These are phyloP conservation scores for Blastobotrys indianensis DNA, from an alignment of 1,139 yeast species.

Conservation along the genomic window DNA sequence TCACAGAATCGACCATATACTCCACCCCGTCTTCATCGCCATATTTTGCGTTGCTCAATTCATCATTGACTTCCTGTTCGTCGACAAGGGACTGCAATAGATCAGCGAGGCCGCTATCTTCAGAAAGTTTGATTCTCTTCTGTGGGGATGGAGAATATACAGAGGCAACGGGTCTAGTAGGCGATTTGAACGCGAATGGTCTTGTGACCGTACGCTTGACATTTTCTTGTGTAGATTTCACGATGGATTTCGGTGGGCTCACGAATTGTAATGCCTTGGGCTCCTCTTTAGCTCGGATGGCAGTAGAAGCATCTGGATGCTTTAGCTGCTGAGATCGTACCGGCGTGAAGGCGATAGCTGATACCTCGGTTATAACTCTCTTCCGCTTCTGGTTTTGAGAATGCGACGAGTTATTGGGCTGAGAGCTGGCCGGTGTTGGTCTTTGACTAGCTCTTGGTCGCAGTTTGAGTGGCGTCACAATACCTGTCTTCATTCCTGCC, in stretches of 20 bases:
- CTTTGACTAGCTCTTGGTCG: too few species aligned
- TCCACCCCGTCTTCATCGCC: neutral
- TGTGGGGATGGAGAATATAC: constrained; percentile 10
- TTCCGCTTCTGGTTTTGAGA: too few species aligned
- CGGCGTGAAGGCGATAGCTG: too few species aligned
- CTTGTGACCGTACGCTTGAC: neutral
- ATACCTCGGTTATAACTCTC: too few species aligned
- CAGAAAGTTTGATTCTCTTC: constrained; percentile 1
- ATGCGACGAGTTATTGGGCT: too few species aligned
- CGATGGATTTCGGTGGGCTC: neutral
- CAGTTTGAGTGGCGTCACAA: too few species aligned
- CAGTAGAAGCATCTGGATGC: too few species aligned
- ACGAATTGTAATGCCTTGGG: neutral
- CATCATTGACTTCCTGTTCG: constrained; percentile 9
- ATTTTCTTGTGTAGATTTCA: neutral
- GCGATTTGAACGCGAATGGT: neutral
- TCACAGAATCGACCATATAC: neutral
- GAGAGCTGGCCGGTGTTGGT: too few species aligned
- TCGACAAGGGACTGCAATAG: constrained; percentile 8
- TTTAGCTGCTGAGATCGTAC: neutral
- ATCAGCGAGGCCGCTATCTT: constrained; percentile 5
- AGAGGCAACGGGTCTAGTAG: neutral
- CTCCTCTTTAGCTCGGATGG: neutral
- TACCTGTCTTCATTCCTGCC: too few species aligned
- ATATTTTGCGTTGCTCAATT: neutral